Evolutionary conservation across 2,329 filamentous ascomycete species (phyloP), one percentile per base, ranked within the genome.

Genomic region (Sporothrix sp.): DNA sequence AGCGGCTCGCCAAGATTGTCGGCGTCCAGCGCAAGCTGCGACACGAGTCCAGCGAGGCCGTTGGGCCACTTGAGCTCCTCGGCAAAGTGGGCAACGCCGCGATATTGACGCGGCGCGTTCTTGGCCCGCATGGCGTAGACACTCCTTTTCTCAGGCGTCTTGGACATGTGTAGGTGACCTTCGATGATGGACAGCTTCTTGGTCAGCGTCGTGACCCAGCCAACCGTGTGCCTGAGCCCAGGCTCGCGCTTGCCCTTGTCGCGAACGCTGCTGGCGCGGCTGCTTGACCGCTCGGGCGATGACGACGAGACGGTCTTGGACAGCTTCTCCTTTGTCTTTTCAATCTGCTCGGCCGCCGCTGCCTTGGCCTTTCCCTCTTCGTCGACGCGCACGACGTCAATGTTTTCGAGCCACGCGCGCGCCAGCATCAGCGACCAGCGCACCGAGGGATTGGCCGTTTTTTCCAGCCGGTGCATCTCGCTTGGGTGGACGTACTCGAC

Each of bases 361-460:
- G 35, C 14, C 32, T 53, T 43, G 21, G 25, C 42, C 9, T 37
- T 37, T 3, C 43, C 47, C 5, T 52, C 48, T 18, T 70, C 49
- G 18, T 50, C 46, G 23, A 58, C 33, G 7, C 55, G 53, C 3
- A 58, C 48, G 21, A 85, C 68, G 8, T 74, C 72, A 27, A 85
- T 81, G 53, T 85, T 84, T 55, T 84, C 78, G n/a, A 85, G 70
- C 81, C 81, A 85, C 38, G 73, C 72, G 23, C 79, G 71, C 14
- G 81, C 81, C 28, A 85, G 68, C 36, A 83, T 68, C 35, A 85
- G 65, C 4, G 81, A 83, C 81, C 81, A 85, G 58, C 77, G 81
- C 18, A 84, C 78, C n/a, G 76, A 75, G 11, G 68, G 62, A 21
- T 75, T 82, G 23, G 79, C 78, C 37, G 76, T 74, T 57, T 77